Percentiles rank a stretch among this genome's conserved stretches.
Evolutionary conservation across 805 yeast genomes (phyloP).

Genomic region (Danielia reshetovae): DNA sequence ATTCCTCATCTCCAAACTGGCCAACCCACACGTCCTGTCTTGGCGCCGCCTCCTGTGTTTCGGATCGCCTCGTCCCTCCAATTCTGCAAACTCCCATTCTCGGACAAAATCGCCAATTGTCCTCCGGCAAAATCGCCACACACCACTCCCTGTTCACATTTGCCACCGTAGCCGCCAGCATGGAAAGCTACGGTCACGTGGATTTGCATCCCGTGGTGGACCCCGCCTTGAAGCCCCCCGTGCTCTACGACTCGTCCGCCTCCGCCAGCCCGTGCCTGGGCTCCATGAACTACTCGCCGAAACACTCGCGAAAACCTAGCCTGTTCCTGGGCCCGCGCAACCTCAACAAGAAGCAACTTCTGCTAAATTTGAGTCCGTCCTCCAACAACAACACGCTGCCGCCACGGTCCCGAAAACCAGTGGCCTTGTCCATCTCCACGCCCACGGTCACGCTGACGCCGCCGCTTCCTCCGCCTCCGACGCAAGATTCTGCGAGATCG

Average conservation of each 20-base stretch:
- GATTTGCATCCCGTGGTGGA: too few relatives aligned
- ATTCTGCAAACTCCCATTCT: too few relatives aligned
- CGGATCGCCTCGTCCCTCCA: too few relatives aligned
- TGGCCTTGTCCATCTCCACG: constrained; percentile 7
- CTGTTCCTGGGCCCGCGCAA: constrained; percentile 23
- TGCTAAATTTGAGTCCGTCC: constrained; percentile 24
- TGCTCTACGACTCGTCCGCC: constrained; percentile 5
- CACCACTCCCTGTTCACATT: too few relatives aligned
- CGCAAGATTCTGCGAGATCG: too few relatives aligned
- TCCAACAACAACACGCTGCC: constrained; percentile 5
- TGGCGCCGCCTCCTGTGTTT: too few relatives aligned
- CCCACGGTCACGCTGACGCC: background rate
- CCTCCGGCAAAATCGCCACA: too few relatives aligned
- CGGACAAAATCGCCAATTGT: too few relatives aligned
- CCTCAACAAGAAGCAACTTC: constrained; percentile 37
- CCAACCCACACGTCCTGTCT: too few relatives aligned
- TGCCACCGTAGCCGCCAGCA: too few relatives aligned
- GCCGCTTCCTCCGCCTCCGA: background rate
- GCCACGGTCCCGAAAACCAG: constrained; percentile 6
- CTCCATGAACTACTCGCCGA: constrained; percentile 34
- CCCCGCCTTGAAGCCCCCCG: constrained; percentile 6
- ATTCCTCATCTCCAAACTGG: too few relatives aligned
- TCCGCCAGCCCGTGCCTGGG: constrained; percentile 7
- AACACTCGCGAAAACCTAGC: constrained; percentile 30
- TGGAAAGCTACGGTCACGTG: background rate